phyloP scores from a whole-genome alignment of 179 eudicot species.

The Sideroxylon spinosum region DNA sequence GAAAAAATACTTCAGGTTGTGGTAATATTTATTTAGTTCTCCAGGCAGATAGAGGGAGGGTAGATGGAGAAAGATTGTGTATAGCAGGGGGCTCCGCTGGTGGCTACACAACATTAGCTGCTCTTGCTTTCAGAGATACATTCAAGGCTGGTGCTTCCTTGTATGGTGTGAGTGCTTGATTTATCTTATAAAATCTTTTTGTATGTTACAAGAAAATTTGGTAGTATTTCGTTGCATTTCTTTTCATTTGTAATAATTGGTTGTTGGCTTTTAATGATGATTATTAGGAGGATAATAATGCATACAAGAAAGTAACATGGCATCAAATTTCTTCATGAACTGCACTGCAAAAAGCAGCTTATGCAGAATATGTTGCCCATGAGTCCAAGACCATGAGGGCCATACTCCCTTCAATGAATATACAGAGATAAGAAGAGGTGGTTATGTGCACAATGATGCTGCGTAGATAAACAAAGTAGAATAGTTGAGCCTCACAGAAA shows the following conservation, averaged over 20 bases:
- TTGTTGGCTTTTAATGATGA: neutral
- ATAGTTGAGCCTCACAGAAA: too few relatives aligned
- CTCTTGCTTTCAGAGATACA: constrained; percentile 85
- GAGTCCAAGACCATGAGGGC: too few relatives aligned
- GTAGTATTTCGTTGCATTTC: neutral
- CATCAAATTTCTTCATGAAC: neutral
- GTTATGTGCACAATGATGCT: neutral
- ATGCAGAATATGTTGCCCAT: too few relatives aligned
- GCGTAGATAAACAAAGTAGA: too few relatives aligned
- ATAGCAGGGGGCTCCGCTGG: constrained; percentile 97
- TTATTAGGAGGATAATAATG: neutral
- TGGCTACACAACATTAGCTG: constrained; percentile 93
- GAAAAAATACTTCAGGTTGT: neutral
- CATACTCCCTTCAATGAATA: neutral
- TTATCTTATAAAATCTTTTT: neutral
- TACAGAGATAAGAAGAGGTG: neutral
- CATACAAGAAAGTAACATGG: neutral
- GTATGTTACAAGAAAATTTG: neutral
- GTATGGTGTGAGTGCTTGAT: constrained; percentile 73
- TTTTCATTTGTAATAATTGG: neutral
- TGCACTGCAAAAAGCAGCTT: neutral
- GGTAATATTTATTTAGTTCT: constrained; percentile 11
- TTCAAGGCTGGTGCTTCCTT: constrained; percentile 94
- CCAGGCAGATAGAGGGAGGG: constrained; percentile 78
- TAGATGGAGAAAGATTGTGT: constrained; percentile 69